Percentiles rank a stretch among this genome's conserved stretches.
Conservation (phyloP, 2,329 filamentous ascomycete species). For the Cladobotryum protrusum region DNA sequence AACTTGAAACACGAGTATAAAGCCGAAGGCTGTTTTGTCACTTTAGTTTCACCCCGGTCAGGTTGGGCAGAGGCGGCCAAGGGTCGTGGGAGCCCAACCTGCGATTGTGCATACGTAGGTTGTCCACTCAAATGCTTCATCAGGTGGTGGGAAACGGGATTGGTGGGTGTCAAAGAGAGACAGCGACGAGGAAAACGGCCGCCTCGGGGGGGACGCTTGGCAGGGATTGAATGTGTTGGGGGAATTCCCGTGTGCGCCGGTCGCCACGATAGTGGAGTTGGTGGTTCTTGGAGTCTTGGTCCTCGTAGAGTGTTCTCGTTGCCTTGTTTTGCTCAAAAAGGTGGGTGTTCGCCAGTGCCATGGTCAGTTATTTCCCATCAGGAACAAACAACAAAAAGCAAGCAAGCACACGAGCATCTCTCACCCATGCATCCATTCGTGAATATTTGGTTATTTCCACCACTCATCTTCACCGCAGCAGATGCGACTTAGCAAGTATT, state of each 20-base stretch:
- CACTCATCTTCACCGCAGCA: too few relatives aligned
- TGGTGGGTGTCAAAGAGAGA: not conserved
- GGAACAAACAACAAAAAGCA: too few relatives aligned
- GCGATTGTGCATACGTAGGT: not conserved
- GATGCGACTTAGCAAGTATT: too few relatives aligned
- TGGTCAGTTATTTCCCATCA: too few relatives aligned
- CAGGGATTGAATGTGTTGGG: not conserved
- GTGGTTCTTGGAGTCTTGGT: not conserved
- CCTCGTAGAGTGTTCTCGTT: not conserved
- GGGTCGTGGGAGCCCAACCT: conserved; percentile 7
- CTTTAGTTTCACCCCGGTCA: not conserved
- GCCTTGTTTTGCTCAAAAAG: too few relatives aligned
- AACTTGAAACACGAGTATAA: not conserved
- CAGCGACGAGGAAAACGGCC: not conserved
- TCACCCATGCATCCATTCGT: too few relatives aligned
- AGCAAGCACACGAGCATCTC: too few relatives aligned
- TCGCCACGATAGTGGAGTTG: not conserved
- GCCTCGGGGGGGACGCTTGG: not conserved
- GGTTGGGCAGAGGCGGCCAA: conserved; percentile 5
- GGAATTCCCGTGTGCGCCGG: not conserved
- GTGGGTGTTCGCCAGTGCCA: too few relatives aligned
- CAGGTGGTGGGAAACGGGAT: not conserved
- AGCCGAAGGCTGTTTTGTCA: conserved; percentile 1
- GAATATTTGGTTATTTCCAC: too few relatives aligned
- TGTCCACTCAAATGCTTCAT: conserved; percentile 2